Base-by-base conservation (phyloP, 2,329 filamentous ascomycete species). In the Penicillium aurantiogriseum region DNA sequence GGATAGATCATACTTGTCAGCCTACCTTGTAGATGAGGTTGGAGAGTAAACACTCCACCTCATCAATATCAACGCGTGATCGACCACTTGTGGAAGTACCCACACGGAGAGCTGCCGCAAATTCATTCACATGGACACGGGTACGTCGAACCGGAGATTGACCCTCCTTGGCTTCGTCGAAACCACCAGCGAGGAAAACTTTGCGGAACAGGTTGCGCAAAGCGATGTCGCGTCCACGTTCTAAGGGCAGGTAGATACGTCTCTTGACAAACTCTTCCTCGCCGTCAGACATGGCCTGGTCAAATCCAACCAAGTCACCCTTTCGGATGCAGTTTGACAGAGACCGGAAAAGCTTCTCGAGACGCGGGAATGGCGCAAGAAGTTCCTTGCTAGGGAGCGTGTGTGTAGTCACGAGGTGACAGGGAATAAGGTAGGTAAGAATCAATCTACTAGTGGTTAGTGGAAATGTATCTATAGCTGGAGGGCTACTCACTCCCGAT, bases 1-100 rank as follows among this genome's bases (percentile, higher is more conserved):
- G 5, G 17, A 25, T 52, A n/a, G 5, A 9, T 3, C 5, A 39
- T 17, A 11, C 13, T 23, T 25, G n/a, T 10, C 25, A 43, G 76
- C 80, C 59, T 76, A 96, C 93, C 86, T 97, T 99, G 81, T 97
- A 99, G 61, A 99, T 96, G 84, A 97, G 90, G 72, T 97, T 97
- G 29, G 94, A 91, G 69, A 99, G 72, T 67, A 97, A 78, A 74
- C 94, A 99, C 75, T 99, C 95, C 4, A 97, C 92, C 75, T 99
- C 94, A 71, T 99, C 95, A 33, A 84, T 82, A 67, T 97, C 94
- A 35, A 95, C 80, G 35, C 81, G 77, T 70, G 89, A 76, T 68
- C 79, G 75, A 60, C 76, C 70, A 63, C 77, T 71, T 2, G 74
- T 71, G 49, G 75, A 72, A 63, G 84, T 87, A 51, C 86, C 88